Evolutionary conservation across 768 basidiomycete genomes (phyloP), one percentile per base, ranked within the genome.

Genomic region (Ramaria sp.): DNA sequence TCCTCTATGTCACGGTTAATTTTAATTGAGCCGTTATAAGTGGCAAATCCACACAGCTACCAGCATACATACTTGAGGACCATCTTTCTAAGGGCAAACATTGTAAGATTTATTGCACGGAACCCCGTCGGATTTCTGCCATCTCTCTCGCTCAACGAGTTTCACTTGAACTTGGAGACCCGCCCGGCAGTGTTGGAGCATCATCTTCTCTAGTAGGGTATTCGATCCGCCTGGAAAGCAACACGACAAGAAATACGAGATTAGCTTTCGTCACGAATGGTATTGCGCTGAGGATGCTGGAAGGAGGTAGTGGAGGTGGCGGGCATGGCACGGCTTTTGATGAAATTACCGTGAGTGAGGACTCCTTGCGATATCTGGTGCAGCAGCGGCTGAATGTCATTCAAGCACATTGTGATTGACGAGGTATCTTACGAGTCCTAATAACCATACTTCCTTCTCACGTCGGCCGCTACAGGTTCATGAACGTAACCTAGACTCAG

Each of bases 41-140:
- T 62, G 95, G 95, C 8, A 99, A 99, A 71, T 96, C 93, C 1
- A 98, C 95, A 0, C 95, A 98, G 70, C 80, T 97, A 3, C 95
- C 95, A 3, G 77, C 85, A 0, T 98, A 93, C 69, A 85, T 98
- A 59, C 77, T 99, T 9, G 95, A 99, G 66, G 83, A 94, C 62
- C 81, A 86, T 51, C 77, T 97, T 20, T 78, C 83, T 4, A 77
- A 75, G 57, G 96, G 94, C 24, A 79, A 74, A 61, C 76, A 77
- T 52, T 95, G 91, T 73, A 95, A 85, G 66, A 87, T 99, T 61
- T 91, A 82, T 62, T 95, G 92, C 60, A 97, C 95, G 4, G 94
- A 98, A 63, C 95, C 95, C 5, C 79, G 95, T 42, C 81, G 95
- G 39, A 98, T 98, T 59, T 94, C 92, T 52, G 94, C 95, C 1